These are phyloP conservation scores for Phlebopus sp. DNA, from an alignment of 1,284 basidiomycete species.

Conservation along the genomic window DNA sequence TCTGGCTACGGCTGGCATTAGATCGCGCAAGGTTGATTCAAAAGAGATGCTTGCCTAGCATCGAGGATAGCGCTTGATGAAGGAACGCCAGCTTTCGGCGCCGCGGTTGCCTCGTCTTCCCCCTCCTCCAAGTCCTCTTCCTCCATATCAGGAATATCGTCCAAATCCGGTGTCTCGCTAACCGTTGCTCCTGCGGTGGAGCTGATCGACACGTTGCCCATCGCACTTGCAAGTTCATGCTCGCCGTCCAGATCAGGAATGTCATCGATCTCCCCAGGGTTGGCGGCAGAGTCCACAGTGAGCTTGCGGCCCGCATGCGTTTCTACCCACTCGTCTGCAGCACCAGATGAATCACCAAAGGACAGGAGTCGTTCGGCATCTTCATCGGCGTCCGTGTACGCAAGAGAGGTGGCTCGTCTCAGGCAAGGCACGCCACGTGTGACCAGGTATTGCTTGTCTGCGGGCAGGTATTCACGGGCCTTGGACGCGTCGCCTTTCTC, in stretches of 20 bases:
- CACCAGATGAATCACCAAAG: slow-evolving; percentile 62
- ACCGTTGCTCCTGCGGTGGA: slow-evolving; percentile 42
- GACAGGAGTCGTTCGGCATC: slow-evolving; percentile 88
- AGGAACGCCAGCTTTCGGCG: slow-evolving; percentile 44
- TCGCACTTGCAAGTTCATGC: slow-evolving; percentile 40
- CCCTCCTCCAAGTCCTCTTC: slow-evolving; percentile 77
- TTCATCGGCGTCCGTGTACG: slow-evolving; percentile 93
- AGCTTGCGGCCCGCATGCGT: slow-evolving; percentile 74
- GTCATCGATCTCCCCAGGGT: slow-evolving; percentile 68
- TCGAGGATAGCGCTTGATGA: slow-evolving; percentile 35
- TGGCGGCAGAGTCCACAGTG: slow-evolving; percentile 47
- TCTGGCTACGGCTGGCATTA: slow-evolving; percentile 38
- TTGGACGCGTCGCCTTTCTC: slow-evolving; percentile 85
- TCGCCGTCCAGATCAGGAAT: slow-evolving; percentile 74
- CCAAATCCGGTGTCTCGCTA: slow-evolving; percentile 72
- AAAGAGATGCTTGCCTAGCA: slow-evolving; percentile 36
- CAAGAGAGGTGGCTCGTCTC: slow-evolving; percentile 85
- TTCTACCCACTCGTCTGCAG: slow-evolving; percentile 83
- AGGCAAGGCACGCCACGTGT: slow-evolving; percentile 92
- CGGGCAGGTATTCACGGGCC: slow-evolving; percentile 87
- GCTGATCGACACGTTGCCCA: slow-evolving; percentile 39
- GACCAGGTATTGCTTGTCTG: slow-evolving; percentile 95
- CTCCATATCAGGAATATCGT: slow-evolving; percentile 93
- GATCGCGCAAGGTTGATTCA: slow-evolving; percentile 2
- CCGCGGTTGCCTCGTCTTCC: slow-evolving; percentile 81